Conservation (phyloP, 305 asterid species). For the Caryopteris hybrid region DNA sequence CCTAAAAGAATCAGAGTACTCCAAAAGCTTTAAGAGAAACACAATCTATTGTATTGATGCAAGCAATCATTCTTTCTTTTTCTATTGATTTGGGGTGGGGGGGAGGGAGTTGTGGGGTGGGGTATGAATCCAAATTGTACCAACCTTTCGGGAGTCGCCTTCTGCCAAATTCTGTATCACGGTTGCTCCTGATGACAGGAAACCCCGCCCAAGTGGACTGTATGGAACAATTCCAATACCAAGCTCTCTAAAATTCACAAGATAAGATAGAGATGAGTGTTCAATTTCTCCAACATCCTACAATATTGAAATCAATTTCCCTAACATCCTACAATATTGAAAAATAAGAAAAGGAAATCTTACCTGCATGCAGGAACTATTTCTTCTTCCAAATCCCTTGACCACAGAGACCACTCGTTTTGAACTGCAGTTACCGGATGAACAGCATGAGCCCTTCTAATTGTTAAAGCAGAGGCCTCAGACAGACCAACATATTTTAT, state of each 20-base stretch:
- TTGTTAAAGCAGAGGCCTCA: slow-evolving; percentile 70
- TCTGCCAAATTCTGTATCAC: slow-evolving; percentile 45
- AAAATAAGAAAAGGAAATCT: neutral
- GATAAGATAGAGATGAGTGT: neutral
- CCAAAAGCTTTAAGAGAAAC: neutral
- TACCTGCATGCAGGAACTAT: slow-evolving; percentile 76
- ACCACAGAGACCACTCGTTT: slow-evolving; percentile 78
- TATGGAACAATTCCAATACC: slow-evolving; percentile 81
- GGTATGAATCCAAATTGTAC: slow-evolving; percentile 6
- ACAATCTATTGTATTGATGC: neutral
- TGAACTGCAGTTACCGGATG: slow-evolving; percentile 78
- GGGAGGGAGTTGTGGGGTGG: too few relatives aligned
- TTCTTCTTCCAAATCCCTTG: slow-evolving; percentile 71
- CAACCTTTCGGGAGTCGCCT: slow-evolving; percentile 65
- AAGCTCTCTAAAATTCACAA: slow-evolving; percentile 52
- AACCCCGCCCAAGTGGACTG: slow-evolving; percentile 86
- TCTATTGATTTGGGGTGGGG: too few relatives aligned
- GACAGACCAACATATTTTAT: slow-evolving; percentile 68
- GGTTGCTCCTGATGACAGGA: slow-evolving; percentile 58
- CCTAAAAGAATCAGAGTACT: neutral
- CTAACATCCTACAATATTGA: neutral
- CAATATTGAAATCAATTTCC: neutral
- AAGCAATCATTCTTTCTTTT: neutral
- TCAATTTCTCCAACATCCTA: neutral
- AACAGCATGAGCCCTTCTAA: slow-evolving; percentile 86